Evolutionary conservation across 805 yeast genomes (phyloP).

Genomic region (Metschnikowia corniflorae): DNA sequence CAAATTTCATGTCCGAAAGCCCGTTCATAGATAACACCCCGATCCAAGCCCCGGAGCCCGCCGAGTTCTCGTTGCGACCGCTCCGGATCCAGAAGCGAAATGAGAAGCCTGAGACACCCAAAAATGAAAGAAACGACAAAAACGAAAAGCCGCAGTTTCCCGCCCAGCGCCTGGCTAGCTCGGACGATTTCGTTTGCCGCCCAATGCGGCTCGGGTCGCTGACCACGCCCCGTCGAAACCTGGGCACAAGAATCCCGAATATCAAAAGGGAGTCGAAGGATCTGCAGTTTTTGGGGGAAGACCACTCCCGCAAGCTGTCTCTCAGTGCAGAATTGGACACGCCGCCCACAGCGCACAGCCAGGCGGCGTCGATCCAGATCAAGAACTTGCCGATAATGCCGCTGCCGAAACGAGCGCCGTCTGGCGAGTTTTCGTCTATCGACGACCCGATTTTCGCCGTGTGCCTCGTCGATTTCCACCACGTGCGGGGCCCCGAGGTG

Average conservation of each 20-base stretch:
- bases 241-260: too few species aligned
- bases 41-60: neutral
- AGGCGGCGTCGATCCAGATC: slow-evolving; percentile 29
- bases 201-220: slow-evolving; percentile 32
- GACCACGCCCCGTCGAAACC: slow-evolving; percentile 1
- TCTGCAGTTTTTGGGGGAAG: too few species aligned
- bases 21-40: slow-evolving; percentile 1
- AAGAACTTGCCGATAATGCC: slow-evolving; percentile 34
- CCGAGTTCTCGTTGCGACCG: slow-evolving; percentile 14
- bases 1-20: neutral
- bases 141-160: slow-evolving; percentile 1
- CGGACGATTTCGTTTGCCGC: slow-evolving; percentile 35
- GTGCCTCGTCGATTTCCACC: slow-evolving; percentile 91
- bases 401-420: slow-evolving; percentile 23
- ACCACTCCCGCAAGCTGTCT: too few species aligned
- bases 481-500: slow-evolving; percentile 87
- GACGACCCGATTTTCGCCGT: slow-evolving; percentile 66
- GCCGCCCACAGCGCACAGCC: slow-evolving; percentile 7
- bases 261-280: too few species aligned
- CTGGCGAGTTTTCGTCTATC: slow-evolving; percentile 20
- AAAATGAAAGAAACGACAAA: neutral
- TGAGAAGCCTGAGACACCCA: neutral
- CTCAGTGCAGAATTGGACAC: too few species aligned
- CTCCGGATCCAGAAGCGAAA: slow-evolving; percentile 15
- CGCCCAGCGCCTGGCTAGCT: slow-evolving; percentile 1